phyloP scores from a whole-genome alignment of 2,329 filamentous ascomycete species.

The Curvularia verruculosa region DNA sequence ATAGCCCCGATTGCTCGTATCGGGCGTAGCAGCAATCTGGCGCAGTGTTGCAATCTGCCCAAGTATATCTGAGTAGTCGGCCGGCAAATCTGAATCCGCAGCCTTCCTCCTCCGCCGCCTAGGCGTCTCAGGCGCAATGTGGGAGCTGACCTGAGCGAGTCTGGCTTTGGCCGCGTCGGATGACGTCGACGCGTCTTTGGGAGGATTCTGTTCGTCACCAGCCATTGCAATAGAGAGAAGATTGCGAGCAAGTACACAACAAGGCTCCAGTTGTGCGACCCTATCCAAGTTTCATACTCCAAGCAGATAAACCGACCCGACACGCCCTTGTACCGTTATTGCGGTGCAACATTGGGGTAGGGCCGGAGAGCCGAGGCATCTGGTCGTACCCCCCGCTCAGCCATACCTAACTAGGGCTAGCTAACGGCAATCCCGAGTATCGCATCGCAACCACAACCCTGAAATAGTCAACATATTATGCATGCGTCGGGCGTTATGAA shows the following conservation, averaged over 20 bases:
- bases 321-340: conserved; percentile 3
- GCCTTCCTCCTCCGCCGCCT: conserved; percentile 47
- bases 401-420: background rate
- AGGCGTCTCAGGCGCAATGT: conserved; percentile 49
- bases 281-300: conserved; percentile 26
- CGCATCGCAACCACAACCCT: background rate
- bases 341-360: conserved; percentile 17
- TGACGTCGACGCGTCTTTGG: conserved; percentile 28
- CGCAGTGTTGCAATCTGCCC: conserved; percentile 61
- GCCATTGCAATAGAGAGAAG: conserved; percentile 25
- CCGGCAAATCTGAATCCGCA: conserved; percentile 55
- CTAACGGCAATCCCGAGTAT: background rate
- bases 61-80: conserved; percentile 67
- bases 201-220: conserved; percentile 24
- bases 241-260: background rate
- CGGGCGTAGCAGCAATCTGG: conserved; percentile 61
- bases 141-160: conserved; percentile 56
- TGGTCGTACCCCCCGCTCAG: conserved; percentile 6
- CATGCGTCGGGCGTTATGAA: background rate
- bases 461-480: background rate
- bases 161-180: conserved; percentile 49
- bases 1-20: conserved; percentile 62
- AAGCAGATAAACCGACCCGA: conserved; percentile 3
- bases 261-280: conserved; percentile 23
- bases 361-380: conserved; percentile 40